Base-by-base conservation (phyloP, 257 asterid genomes). In the Solanum etuberosum region DNA sequence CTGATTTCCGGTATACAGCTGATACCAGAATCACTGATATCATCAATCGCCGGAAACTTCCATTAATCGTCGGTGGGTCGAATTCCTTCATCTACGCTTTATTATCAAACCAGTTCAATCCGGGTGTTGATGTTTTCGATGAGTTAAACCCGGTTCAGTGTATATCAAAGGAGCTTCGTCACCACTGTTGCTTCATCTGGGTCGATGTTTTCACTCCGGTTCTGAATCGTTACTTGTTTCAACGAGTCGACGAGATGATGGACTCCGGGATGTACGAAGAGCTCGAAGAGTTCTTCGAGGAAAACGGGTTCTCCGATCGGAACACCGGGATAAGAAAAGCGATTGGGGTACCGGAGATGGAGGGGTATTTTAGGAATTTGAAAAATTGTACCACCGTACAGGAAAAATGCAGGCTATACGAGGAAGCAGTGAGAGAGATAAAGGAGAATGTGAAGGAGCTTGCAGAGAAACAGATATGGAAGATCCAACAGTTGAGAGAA, bases 231-330 rank as follows among this genome's bases (percentile, higher is more conserved):
- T 94, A 97, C 37, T 23, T 97, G 13, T 87, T 31, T 3, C 90
- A 89, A 13, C 91, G 99, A 7, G 99, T 97, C 9, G 98, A 97
- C 82, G 97, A 97, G 63, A 97, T 97, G 99, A 90, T 97, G 16
- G 92, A 88, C 23, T 86, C 93, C 9, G 99, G 99, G 12, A 95
- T 97, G 99, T 90, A 87, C 76, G 96, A 93, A 34, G 99, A 97
- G 86, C 43, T 97, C 0, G 88, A 84, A 0, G 89, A 89, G 86
- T 95, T 88, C 86, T 93, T 93, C 83, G 73, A 16, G 0, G 16
- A 51, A 54, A 89, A 80, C 70, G 89, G 88, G 59, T 86, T 74
- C 84, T 74, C 88, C 1, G 91, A 91, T 32, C 68, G 73, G 21
- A 29, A 1, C 3, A 38, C 89, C 85, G 99, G 99, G 89, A 34